Evolutionary conservation across 1,284 basidiomycete genomes (phyloP).

Genomic region (Cystobasidiaceae sp.): DNA sequence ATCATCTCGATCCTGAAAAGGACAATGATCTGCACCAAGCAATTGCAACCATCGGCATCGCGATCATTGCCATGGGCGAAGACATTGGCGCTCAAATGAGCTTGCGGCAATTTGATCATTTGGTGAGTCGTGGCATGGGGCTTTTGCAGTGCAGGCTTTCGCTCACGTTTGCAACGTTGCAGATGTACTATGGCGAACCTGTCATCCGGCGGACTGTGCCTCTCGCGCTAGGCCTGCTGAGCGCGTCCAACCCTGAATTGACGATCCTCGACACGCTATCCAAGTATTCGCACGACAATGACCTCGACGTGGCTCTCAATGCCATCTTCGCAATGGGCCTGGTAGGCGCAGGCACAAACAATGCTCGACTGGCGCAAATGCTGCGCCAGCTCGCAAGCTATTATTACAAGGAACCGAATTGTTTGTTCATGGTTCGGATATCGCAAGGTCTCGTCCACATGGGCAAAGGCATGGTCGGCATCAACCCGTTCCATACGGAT

Average conservation of each 20-base stretch:
- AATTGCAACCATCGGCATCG: constrained; percentile 89
- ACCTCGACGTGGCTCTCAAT: constrained; percentile 90
- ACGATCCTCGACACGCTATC: constrained; percentile 94
- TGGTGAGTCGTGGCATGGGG: constrained; percentile 54
- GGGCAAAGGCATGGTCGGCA: constrained; percentile 98
- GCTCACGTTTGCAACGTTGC: too few species aligned
- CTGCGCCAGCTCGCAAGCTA: constrained; percentile 91
- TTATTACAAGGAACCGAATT: constrained; percentile 96
- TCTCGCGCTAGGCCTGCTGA: constrained; percentile 88
- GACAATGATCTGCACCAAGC: constrained; percentile 82
- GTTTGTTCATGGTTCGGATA: constrained; percentile 92
- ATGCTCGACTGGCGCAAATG: constrained; percentile 96
- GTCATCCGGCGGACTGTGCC: constrained; percentile 90
- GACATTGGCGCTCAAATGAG: constrained; percentile 98
- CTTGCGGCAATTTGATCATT: constrained; percentile 85
- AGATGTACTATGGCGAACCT: constrained; percentile 99
- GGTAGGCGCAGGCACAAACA: constrained; percentile 96
- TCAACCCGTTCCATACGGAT: constrained; percentile 96
- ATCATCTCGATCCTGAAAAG: constrained; percentile 66
- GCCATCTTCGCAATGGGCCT: constrained; percentile 99
- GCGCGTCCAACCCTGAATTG: constrained; percentile 93
- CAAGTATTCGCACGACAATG: constrained; percentile 99
- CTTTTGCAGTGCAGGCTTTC: background rate
- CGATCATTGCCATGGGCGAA: constrained; percentile 96
- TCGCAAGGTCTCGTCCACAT: constrained; percentile 96